Evolutionary conservation across 192 early-diverging fungal species (phyloP).

Genomic region (Backusella tuberculispora): DNA sequence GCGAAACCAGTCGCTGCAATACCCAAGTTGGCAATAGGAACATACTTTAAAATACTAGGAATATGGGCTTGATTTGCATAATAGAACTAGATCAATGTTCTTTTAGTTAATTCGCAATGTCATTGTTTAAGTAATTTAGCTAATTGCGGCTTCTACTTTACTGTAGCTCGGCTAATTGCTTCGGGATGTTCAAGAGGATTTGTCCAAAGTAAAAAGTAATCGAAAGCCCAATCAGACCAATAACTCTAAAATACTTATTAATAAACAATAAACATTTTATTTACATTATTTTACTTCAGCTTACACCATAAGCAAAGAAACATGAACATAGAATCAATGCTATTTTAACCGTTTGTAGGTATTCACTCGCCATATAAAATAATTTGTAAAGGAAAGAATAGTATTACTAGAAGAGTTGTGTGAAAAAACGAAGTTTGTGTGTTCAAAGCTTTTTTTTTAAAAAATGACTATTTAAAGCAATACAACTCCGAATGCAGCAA

Average conservation of each 20-base stretch:
- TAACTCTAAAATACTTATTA: constrained; percentile 3
- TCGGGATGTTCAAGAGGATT: constrained; percentile 25
- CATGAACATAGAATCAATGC: constrained; percentile 31
- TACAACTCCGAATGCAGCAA: neutral
- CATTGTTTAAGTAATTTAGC: neutral
- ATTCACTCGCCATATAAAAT: constrained; percentile 14
- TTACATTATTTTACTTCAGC: neutral
- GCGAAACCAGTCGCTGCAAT: constrained; percentile 31
- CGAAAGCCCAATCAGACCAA: constrained; percentile 39
- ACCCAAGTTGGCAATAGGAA: constrained; percentile 25
- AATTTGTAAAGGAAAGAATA: neutral
- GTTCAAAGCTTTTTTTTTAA: neutral
- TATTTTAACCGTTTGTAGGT: constrained; percentile 21
- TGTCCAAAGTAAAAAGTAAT: constrained; percentile 36
- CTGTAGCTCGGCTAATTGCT: constrained; percentile 28
- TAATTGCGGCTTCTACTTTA: constrained; percentile 11
- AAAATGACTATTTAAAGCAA: neutral
- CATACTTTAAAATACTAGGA: constrained; percentile 31
- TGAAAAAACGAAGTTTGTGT: neutral
- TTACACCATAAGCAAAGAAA: constrained; percentile 36
- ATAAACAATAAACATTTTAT: neutral
- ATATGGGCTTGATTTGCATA: constrained; percentile 31
- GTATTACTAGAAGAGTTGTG: neutral
- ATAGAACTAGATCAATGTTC: constrained; percentile 18
- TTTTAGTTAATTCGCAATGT: neutral